These are phyloP conservation scores for Erodium maritimum DNA, from an alignment of 345 rosid genomes.

Conservation along the genomic window DNA sequence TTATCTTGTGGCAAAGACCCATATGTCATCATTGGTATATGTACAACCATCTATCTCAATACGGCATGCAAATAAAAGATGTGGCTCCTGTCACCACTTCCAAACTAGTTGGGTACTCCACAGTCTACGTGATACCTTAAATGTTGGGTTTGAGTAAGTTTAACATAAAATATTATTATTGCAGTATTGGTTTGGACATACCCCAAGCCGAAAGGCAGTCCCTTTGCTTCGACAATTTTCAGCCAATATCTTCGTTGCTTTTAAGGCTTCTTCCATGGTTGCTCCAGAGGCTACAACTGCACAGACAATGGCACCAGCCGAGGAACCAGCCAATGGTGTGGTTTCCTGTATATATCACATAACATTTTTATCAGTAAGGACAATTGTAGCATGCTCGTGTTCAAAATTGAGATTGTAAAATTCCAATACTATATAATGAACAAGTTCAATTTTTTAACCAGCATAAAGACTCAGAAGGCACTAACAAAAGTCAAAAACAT, in stretches of 20 bases:
- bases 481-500: not conserved
- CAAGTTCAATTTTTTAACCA: not conserved
- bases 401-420: not conserved
- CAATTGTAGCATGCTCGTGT: not conserved
- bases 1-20: no score
- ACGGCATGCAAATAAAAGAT: no score
- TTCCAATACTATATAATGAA: not conserved
- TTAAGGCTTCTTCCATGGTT: constrained; percentile 60
- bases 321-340: constrained; percentile 86
- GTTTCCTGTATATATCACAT: constrained; percentile 44
- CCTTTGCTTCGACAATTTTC: constrained; percentile 73
- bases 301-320: constrained; percentile 90
- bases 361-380: not conserved
- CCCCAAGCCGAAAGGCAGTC: constrained; percentile 95
- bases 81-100: no score
- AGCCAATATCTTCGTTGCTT: constrained; percentile 59
- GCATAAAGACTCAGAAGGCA: not conserved
- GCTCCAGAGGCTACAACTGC: constrained; percentile 76
- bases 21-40: no score
- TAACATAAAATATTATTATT: no score
- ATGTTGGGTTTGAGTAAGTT: no score
- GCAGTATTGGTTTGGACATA: constrained; percentile 14
- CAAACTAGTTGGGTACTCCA: no score
- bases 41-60: no score
- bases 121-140: no score